phyloP scores from a whole-genome alignment of 2,329 filamentous ascomycete genomes.

The Arachnomyces sp. region DNA sequence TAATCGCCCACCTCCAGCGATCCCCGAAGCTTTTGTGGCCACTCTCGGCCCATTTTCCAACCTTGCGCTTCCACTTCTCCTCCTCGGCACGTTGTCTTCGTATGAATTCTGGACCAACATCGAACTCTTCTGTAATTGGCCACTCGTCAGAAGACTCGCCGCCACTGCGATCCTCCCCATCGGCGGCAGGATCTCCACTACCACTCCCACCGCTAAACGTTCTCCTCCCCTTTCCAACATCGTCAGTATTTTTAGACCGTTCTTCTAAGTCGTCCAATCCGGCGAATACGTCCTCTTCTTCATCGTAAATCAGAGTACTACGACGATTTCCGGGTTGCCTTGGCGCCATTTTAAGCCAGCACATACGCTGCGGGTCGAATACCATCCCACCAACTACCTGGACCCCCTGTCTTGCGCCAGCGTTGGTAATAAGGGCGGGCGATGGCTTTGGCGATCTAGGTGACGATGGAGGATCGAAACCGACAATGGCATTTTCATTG shows the following conservation, averaged over 20 bases:
- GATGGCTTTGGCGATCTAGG: constrained; percentile 36
- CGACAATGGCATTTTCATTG: constrained; percentile 75
- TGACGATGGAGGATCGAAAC: constrained; percentile 60
- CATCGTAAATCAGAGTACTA: constrained; percentile 55
- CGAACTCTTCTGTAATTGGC: constrained; percentile 91
- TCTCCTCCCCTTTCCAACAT: constrained; percentile 16
- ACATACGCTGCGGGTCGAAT: constrained; percentile 95
- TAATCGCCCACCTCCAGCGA: constrained; percentile 69
- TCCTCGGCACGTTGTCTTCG: constrained; percentile 84
- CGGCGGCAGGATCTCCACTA: constrained; percentile 19
- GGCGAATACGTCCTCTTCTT: constrained; percentile 89
- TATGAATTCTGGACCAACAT: constrained; percentile 91
- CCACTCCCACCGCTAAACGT: constrained; percentile 14
- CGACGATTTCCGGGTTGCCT: constrained; percentile 28
- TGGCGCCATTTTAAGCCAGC: constrained; percentile 75
- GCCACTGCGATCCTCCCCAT: constrained; percentile 32
- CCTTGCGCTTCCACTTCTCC: constrained; percentile 79
- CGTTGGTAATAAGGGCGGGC: constrained; percentile 77
- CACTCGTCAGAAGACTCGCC: constrained; percentile 57
- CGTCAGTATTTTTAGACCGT: constrained; percentile 21
- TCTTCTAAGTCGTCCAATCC: constrained; percentile 91
- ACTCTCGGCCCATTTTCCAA: constrained; percentile 70
- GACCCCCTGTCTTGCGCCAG: constrained; percentile 73
- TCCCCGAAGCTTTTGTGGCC: constrained; percentile 40
- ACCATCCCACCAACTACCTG: constrained; percentile 98